These are phyloP conservation scores for Ogataea trehaloabstinens DNA, from an alignment of 805 yeast species.

Conservation along the genomic window DNA sequence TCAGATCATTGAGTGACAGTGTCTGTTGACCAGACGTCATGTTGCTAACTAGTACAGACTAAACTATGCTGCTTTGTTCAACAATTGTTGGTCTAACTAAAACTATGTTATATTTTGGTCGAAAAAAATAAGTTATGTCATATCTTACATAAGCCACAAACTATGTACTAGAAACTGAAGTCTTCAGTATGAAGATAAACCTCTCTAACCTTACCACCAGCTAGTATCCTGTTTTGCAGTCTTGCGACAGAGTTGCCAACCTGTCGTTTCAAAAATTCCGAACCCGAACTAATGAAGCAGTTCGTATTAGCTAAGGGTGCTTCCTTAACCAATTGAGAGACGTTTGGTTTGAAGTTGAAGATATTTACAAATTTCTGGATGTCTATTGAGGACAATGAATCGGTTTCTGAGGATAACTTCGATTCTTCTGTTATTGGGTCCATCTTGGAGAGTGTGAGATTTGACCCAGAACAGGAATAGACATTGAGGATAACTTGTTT, in stretches of 20 bases:
- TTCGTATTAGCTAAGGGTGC: slow-evolving; percentile 34
- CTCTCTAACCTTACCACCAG: slow-evolving; percentile 35
- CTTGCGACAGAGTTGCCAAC: slow-evolving; percentile 40
- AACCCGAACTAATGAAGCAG: slow-evolving; percentile 46
- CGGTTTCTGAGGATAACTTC: not conserved
- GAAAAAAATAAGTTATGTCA: too few relatives aligned
- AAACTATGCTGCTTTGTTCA: too few relatives aligned
- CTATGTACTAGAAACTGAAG: slow-evolving; percentile 44
- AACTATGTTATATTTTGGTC: too few relatives aligned
- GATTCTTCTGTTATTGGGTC: not conserved
- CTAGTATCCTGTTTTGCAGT: slow-evolving; percentile 36
- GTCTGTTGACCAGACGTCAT: too few relatives aligned
- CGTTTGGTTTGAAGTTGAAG: slow-evolving; percentile 14
- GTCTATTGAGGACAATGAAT: not conserved
- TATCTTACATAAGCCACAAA: not conserved
- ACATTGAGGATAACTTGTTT: slow-evolving; percentile 16
- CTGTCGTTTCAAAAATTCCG: slow-evolving; percentile 37
- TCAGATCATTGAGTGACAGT: too few relatives aligned
- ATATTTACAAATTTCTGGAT: slow-evolving; percentile 1
- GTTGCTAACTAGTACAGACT: too few relatives aligned
- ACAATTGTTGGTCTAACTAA: too few relatives aligned
- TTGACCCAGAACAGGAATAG: slow-evolving; percentile 7
- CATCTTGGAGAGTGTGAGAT: too few relatives aligned
- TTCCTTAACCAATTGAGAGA: slow-evolving; percentile 16
- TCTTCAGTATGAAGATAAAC: slow-evolving; percentile 50